Conservation (phyloP, 1,284 basidiomycete genomes). For the Ustilago loliicola region DNA sequence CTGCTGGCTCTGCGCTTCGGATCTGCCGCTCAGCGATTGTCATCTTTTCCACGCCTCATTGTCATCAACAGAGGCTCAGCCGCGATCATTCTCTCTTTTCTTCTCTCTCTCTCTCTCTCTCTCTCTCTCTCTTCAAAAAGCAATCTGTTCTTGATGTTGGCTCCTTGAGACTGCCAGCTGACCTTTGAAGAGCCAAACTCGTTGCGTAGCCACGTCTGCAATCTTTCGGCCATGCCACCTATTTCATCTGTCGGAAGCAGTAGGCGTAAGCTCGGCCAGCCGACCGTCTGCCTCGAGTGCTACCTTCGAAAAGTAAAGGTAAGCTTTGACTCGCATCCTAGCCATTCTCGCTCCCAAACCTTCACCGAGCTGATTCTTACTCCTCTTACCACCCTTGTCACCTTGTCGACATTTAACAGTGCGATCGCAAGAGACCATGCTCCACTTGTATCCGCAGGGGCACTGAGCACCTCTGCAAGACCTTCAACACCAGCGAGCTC, state of each 20-base stretch:
- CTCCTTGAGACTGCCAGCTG: background rate
- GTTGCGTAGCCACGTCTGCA: background rate
- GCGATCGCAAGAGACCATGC: conserved; percentile 52
- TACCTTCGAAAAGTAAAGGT: conserved; percentile 57
- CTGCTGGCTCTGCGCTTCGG: too few species aligned
- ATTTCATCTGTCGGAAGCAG: conserved; percentile 41
- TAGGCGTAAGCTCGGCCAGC: conserved; percentile 50
- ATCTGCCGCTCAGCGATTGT: too few species aligned
- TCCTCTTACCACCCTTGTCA: background rate
- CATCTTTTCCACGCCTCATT: background rate
- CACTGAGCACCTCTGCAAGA: conserved; percentile 54
- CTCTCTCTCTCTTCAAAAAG: background rate
- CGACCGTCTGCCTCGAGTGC: conserved; percentile 55
- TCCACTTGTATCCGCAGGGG: conserved; percentile 41
- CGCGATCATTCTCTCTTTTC: background rate
- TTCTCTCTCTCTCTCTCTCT: background rate
- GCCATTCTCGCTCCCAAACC: background rate
- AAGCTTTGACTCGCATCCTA: conserved; percentile 7
- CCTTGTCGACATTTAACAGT: conserved; percentile 17
- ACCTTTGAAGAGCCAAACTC: background rate
- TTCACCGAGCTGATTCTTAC: background rate
- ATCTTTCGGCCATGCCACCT: conserved; percentile 31
- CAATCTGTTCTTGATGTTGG: background rate
- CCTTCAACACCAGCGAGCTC: conserved; percentile 52
- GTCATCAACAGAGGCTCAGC: too few species aligned